Conservation (phyloP, 1,139 yeast species). For the Blastobotrys indianensis region DNA sequence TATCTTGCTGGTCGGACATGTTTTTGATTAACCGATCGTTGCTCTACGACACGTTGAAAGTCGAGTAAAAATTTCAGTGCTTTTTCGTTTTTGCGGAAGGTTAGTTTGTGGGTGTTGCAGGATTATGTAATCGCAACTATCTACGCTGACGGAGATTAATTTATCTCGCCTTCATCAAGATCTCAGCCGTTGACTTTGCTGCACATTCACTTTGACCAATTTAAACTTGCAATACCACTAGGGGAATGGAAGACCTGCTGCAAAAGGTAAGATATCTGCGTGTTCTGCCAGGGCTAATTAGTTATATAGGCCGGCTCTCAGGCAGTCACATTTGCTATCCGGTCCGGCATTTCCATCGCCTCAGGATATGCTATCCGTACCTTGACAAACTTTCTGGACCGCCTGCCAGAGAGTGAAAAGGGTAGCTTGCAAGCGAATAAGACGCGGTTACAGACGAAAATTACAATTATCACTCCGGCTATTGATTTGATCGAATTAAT, state of each 20-base stretch:
- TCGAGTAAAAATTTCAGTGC: too few species aligned
- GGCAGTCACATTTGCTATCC: constrained; percentile 72
- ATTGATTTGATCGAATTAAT: constrained; percentile 64
- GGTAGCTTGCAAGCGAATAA: constrained; percentile 40
- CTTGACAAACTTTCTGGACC: constrained; percentile 51
- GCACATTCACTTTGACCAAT: too few species aligned
- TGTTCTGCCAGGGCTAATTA: background rate
- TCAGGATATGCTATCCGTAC: constrained; percentile 71
- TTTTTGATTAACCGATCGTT: background rate
- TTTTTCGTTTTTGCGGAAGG: too few species aligned
- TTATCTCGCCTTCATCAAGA: too few species aligned
- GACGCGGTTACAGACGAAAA: constrained; percentile 51
- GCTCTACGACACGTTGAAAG: background rate
- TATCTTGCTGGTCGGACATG: constrained; percentile 15
- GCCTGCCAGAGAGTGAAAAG: constrained; percentile 56
- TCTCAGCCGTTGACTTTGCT: too few species aligned
- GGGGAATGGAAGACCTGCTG: constrained; percentile 16
- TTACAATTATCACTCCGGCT: constrained; percentile 59
- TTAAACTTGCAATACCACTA: too few species aligned
- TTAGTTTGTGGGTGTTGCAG: too few species aligned
- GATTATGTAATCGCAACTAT: too few species aligned
- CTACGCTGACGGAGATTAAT: too few species aligned
- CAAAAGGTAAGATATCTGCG: constrained; percentile 10
- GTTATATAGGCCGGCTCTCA: constrained; percentile 62
- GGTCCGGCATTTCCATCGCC: constrained; percentile 72